These are phyloP conservation scores for Pseudogymnoascus sp. DNA, from an alignment of 2,329 filamentous ascomycete genomes.

Conservation along the genomic window DNA sequence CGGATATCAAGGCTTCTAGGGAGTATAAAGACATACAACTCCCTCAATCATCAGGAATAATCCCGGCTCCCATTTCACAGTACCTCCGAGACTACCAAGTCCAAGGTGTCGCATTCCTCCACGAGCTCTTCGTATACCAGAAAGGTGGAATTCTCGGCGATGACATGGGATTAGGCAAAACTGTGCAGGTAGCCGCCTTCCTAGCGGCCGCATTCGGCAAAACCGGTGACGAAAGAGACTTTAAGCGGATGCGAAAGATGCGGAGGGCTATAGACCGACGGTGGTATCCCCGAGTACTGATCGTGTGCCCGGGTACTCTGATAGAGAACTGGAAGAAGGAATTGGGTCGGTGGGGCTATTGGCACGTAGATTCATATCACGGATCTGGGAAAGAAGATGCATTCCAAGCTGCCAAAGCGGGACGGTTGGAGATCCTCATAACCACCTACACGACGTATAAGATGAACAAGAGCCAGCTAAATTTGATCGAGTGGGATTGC, in stretches of 20 bases:
- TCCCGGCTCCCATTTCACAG: conserved; percentile 83
- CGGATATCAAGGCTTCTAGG: conserved; percentile 53
- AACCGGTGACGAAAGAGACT: conserved; percentile 77
- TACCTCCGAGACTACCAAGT: conserved; percentile 91
- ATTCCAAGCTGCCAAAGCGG: conserved; percentile 62
- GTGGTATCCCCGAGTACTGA: conserved; percentile 79
- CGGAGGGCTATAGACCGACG: conserved; percentile 44
- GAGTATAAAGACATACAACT: conserved; percentile 69
- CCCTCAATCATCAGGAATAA: conserved; percentile 65
- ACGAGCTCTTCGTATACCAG: conserved; percentile 84
- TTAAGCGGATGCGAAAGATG: conserved; percentile 80
- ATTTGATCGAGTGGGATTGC: conserved; percentile 85
- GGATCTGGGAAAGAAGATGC: conserved; percentile 55
- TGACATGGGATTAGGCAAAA: conserved; percentile 97
- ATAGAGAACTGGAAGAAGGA: conserved; percentile 90
- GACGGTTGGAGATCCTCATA: conserved; percentile 80
- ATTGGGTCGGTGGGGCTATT: conserved; percentile 87
- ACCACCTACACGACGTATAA: conserved; percentile 91
- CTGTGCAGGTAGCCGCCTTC: conserved; percentile 90
- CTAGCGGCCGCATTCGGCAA: conserved; percentile 89
- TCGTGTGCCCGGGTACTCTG: conserved; percentile 81
- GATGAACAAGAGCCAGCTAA: conserved; percentile 64
- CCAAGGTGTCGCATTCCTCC: conserved; percentile 74
- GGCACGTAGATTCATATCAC: conserved; percentile 78
- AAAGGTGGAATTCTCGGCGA: conserved; percentile 81